Base-by-base conservation (phyloP, 441 rosid species). In the Gossypium trilobum region DNA sequence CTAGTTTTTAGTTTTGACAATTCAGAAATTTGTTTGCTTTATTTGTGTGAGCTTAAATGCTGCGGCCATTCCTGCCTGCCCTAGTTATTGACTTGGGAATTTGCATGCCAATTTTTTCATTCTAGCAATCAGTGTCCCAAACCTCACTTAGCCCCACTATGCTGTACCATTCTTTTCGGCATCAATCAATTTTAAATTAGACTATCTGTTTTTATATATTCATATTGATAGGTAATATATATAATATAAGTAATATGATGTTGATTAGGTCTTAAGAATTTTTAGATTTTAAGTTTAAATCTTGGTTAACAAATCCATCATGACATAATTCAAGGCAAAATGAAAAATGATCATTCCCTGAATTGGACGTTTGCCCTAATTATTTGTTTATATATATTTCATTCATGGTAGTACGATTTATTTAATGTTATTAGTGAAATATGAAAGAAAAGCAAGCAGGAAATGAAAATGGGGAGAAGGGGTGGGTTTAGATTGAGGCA, bases 41-140 rank as follows among this genome's bases (percentile, higher is more conserved):
- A 31, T 60, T 60, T 60, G 46, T 31, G 22, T 31, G 14, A 31
- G 52, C 17, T 60, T 7, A 14, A 58, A 55, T 20, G 6, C 36
- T 58, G 17, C 8, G 23, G 59, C 39, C 59, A 55, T 7, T 10
- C 59, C 29, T 10, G 29, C 36, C 67, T 16, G 68, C 27, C 50
- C 68, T 25, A 62, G 14, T 62, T 36, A 36, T 62, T 62, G 67
- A 62, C 67, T 33, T 62, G 50, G 67, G 68, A 31, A 61, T 62
- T 62, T 62, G 68, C 50, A 1, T 62, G 51, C 68, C 68, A 36
- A 62, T 3, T 1, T 17, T 29, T 60, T 31, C 66, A 16, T n/a
- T 17, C 48, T 36, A 2, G 68, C 68, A 62, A 36, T 36, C 33
- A 36, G 50, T 36, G 68, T 36, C 68, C 14, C 14, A 9, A 62